Conservation (phyloP, 441 rosid species). For the Eutrema salsugineum region DNA sequence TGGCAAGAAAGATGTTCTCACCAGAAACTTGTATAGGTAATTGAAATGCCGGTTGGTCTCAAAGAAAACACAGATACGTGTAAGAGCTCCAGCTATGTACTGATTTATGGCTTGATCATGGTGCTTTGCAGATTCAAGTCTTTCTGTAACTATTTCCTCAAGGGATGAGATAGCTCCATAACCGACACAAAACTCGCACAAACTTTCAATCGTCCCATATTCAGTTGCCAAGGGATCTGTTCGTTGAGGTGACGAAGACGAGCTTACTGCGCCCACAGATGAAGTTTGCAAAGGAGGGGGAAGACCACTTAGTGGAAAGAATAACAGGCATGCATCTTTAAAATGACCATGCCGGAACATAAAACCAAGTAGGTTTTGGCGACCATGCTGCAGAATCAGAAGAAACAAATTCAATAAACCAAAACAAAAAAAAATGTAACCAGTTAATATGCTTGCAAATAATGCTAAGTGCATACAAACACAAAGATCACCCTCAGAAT, state of each 20-base stretch:
- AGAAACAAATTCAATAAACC: constrained; percentile 13
- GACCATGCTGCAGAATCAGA: constrained; percentile 76
- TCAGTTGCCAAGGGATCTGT: constrained; percentile 90
- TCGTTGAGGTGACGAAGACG: constrained; percentile 92
- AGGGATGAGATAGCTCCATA: constrained; percentile 85
- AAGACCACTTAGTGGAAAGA: constrained; percentile 75
- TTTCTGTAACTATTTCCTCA: constrained; percentile 77
- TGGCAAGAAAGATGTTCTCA: constrained; percentile 29
- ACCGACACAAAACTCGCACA: constrained; percentile 80
- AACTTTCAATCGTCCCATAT: constrained; percentile 88
- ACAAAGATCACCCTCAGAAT: not conserved
- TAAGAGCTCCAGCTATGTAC: constrained; percentile 65
- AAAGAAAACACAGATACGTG: constrained; percentile 84
- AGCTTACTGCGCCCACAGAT: constrained; percentile 49
- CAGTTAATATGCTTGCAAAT: constrained; percentile 2
- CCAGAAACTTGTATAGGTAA: constrained; percentile 92
- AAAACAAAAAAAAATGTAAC: constrained; percentile 1
- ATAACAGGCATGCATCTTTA: constrained; percentile 79
- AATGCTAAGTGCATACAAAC: constrained; percentile 10
- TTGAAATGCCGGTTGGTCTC: constrained; percentile 92
- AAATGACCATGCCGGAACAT: constrained; percentile 94
- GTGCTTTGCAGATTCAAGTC: constrained; percentile 60
- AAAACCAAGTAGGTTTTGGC: constrained; percentile 82
- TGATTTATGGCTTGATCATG: constrained; percentile 63
- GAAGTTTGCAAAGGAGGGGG: constrained; percentile 80